phyloP scores from a whole-genome alignment of 306 rosid species.

The Castanea mollissima region DNA sequence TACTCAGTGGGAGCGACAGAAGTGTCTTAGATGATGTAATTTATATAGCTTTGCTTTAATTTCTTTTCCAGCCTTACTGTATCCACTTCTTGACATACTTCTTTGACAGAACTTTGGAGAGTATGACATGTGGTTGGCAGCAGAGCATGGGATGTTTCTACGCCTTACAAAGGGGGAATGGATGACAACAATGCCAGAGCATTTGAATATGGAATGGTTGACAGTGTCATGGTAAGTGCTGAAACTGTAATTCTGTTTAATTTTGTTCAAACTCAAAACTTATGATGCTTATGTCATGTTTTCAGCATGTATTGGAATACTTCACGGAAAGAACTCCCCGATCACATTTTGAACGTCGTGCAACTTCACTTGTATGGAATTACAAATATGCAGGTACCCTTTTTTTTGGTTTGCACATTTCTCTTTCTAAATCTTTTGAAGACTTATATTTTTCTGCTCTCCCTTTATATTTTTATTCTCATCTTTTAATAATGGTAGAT shows the following conservation, averaged over 20 bases:
- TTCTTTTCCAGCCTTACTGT: slow-evolving; percentile 14
- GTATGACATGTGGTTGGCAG: slow-evolving; percentile 91
- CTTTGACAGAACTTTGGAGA: slow-evolving; percentile 74
- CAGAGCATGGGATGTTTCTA: slow-evolving; percentile 96
- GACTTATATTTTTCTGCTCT: slow-evolving; percentile 8
- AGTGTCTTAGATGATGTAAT: slow-evolving; percentile 63
- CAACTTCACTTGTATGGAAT: slow-evolving; percentile 96
- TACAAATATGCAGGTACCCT: slow-evolving; percentile 84
- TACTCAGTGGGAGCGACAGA: slow-evolving; percentile 90
- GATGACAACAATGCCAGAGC: slow-evolving; percentile 99
- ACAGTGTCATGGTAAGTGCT: slow-evolving; percentile 69
- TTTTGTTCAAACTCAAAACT: slow-evolving; percentile 24
- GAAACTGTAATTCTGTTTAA: slow-evolving; percentile 16
- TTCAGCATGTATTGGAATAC: slow-evolving; percentile 89
- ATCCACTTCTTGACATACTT: slow-evolving; percentile 22
- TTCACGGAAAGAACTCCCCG: slow-evolving; percentile 93
- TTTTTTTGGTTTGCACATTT: not conserved
- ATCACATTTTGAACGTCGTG: slow-evolving; percentile 64
- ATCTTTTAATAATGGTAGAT: slow-evolving; percentile 45
- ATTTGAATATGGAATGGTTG: slow-evolving; percentile 91
- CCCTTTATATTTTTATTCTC: slow-evolving; percentile 16
- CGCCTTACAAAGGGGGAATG: slow-evolving; percentile 71
- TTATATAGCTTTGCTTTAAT: slow-evolving; percentile 20
- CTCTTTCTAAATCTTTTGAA: not conserved
- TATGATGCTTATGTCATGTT: slow-evolving; percentile 18